phyloP scores from a whole-genome alignment of 768 basidiomycete species.

The Tulasnella sp. region DNA sequence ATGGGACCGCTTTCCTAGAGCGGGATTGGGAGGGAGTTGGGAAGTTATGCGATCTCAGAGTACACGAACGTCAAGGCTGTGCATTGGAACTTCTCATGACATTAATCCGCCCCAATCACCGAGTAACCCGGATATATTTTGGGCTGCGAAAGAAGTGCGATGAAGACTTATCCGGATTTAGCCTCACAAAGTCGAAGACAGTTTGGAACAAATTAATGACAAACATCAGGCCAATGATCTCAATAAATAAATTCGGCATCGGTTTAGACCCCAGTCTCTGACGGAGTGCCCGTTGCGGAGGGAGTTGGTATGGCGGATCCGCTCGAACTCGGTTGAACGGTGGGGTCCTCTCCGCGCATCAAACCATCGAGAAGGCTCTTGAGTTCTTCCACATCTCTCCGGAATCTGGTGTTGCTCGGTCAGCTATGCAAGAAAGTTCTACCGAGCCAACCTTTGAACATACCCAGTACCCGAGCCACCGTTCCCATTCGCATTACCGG shows the following conservation, averaged over 20 bases:
- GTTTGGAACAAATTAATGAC: too few species aligned
- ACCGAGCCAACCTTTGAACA: background rate
- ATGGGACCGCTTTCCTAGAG: slow-evolving; percentile 4
- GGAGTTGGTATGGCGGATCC: background rate
- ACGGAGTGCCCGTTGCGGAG: background rate
- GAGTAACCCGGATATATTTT: background rate
- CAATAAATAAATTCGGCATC: too few species aligned
- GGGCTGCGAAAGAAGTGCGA: background rate
- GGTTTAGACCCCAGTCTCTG: background rate
- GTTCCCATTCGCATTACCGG: background rate
- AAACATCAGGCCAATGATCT: too few species aligned
- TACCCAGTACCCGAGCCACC: slow-evolving; percentile 4
- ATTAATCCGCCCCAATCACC: background rate
- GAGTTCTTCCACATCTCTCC: slow-evolving; percentile 61
- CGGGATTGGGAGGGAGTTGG: slow-evolving; percentile 68
- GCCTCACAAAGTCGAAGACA: too few species aligned
- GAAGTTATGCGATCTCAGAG: slow-evolving; percentile 72
- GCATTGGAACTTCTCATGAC: slow-evolving; percentile 60
- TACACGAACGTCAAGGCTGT: slow-evolving; percentile 75
- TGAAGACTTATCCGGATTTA: too few species aligned
- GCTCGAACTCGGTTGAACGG: background rate
- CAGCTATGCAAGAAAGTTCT: background rate
- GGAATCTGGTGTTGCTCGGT: slow-evolving; percentile 25
- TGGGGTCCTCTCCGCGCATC: slow-evolving; percentile 3
- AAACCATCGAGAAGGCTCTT: slow-evolving; percentile 28